phyloP scores from a whole-genome alignment of 345 rosid species.

The Linum lewisii region DNA sequence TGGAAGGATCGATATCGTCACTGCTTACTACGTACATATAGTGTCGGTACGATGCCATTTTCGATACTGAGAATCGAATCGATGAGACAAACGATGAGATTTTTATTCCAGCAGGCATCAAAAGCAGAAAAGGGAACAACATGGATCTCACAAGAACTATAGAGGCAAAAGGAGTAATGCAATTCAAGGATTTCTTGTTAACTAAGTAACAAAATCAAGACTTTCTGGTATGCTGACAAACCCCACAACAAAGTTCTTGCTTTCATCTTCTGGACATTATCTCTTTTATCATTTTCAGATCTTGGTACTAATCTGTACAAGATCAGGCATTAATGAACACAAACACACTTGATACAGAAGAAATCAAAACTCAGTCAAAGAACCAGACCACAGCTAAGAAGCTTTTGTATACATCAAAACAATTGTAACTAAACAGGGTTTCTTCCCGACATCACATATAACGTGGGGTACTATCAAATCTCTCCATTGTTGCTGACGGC shows the following conservation, averaged over 20 bases:
- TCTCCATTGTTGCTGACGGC: conserved; percentile 51
- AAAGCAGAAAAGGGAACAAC: too few species aligned
- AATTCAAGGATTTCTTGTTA: background rate
- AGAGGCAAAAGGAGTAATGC: background rate
- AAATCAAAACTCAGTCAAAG: background rate
- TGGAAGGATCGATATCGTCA: too few species aligned
- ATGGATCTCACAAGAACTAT: background rate
- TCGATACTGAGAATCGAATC: too few species aligned
- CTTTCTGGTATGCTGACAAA: background rate
- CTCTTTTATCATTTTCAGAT: background rate
- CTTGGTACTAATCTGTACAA: background rate
- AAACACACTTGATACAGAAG: background rate
- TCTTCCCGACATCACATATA: conserved; percentile 17
- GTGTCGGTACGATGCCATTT: too few species aligned
- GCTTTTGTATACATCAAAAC: background rate
- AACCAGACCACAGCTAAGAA: background rate
- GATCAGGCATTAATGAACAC: background rate
- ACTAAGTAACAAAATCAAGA: background rate
- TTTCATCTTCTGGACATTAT: background rate
- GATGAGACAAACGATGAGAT: too few species aligned
- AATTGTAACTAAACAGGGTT: background rate
- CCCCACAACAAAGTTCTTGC: background rate
- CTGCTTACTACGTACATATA: too few species aligned
- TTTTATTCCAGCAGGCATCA: too few species aligned
- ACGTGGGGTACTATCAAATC: conserved; percentile 23